Evolutionary conservation across 2,329 filamentous ascomycete genomes (phyloP), one percentile per base, ranked within the genome.

Genomic region (Aspergillus tubingensis): DNA sequence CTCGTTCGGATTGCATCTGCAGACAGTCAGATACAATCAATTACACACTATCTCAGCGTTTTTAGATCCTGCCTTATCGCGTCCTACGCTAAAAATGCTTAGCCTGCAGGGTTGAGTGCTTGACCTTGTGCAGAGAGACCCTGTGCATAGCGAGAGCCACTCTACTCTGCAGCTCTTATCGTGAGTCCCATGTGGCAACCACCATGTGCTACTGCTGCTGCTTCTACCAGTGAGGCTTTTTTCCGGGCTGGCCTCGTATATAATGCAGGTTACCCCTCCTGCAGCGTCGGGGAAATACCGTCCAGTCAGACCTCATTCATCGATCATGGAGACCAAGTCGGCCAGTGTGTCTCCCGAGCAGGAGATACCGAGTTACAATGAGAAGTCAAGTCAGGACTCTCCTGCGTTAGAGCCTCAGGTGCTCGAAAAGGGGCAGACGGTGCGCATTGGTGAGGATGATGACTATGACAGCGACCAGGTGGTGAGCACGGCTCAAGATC

Each of bases 401-500:
- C 15, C 38, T 11, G 27, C 39, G 2, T 15, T n/a, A 27, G 53
- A 55, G 53, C 23, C 53, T 4, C 41, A 41, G 13, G 30, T 47
- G 5, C 13, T 47, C 17, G 53, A 47, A 17, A 55, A 55, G 25
- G 53, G 53, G 0, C 38, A 55, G 43, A 47, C 53, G 10, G 10
- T 47, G 17, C 27, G 25, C 3, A 17, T 15, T 4, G 53, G 41
- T 8, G 53, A 47, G 25, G 53, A 55, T 7, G 38, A 36, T 8
- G 53, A 32, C 25, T 55, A 47, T 25, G 23, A 30, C 2, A 55
- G 53, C 15, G 53, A 47, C 13, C 25, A 36, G 39, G 53, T 55
- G 25, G 53, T 55, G 23, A 55, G 41, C 53, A 47, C 53, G 3
- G 53, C 53, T 3, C 39, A 43, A n/a, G 53, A 55, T 47, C 41